phyloP scores from a whole-genome alignment of 225 moss, liverwort and hornwort genomes.

The Lunularia cruciata region DNA sequence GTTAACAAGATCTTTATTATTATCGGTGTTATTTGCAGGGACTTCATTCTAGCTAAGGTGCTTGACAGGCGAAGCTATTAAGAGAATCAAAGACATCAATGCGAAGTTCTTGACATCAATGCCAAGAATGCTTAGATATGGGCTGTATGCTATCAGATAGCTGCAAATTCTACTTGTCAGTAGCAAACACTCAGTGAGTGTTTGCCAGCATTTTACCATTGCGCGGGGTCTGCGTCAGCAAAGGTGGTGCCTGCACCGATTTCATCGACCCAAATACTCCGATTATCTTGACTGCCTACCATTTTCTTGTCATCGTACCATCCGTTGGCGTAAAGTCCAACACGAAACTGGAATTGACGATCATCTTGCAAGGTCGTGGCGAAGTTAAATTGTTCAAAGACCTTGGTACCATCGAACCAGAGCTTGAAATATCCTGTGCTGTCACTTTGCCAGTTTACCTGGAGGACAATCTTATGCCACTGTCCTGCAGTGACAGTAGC shows the following conservation, averaged over 20 bases:
- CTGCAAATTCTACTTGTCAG: no score
- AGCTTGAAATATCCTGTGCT: conserved; percentile 32
- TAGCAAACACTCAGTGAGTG: no score
- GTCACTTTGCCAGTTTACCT: conserved; percentile 31
- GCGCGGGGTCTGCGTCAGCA: conserved; percentile 32
- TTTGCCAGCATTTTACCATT: conserved; percentile 15
- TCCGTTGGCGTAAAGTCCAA: conserved; percentile 36
- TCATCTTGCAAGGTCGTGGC: conserved; percentile 32
- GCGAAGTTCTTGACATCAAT: no score
- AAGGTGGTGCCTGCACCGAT: conserved; percentile 29
- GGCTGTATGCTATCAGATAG: no score
- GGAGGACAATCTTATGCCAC: conserved; percentile 38
- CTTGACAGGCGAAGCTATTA: no score
- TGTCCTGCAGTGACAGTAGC: conserved; percentile 23
- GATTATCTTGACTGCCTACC: conserved; percentile 23
- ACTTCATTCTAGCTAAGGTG: no score
- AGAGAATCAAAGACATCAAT: no score
- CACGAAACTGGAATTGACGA: conserved; percentile 12
- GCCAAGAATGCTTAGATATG: no score
- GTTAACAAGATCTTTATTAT: no score
- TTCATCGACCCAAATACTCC: conserved; percentile 34
- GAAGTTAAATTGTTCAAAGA: conserved; percentile 23
- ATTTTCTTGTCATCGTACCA: conserved; percentile 30
- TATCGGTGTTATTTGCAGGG: no score
- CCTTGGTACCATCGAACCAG: conserved; percentile 27